Evolutionary conservation across 1,284 basidiomycete genomes (phyloP).

Genomic region (Apiotrichum brassicae): DNA sequence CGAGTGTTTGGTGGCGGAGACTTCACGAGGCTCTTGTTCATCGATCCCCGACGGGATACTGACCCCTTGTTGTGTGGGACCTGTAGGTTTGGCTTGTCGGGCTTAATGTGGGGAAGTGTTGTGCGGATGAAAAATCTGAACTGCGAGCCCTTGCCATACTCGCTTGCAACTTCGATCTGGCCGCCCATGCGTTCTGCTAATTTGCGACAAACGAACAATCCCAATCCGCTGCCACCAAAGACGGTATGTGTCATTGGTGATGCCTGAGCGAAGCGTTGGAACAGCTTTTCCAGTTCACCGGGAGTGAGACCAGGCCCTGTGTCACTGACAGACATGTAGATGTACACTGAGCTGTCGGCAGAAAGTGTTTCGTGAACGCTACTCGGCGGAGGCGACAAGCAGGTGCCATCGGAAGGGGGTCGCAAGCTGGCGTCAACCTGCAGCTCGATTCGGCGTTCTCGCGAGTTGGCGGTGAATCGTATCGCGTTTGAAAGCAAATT

Average conservation of each 20-base stretch:
- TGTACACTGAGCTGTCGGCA: conserved; percentile 13
- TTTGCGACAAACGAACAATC: conserved; percentile 28
- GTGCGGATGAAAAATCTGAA: conserved; percentile 37
- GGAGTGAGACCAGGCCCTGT: conserved; percentile 27
- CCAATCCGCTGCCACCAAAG: conserved; percentile 31
- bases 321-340: conserved; percentile 21
- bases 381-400: conserved; percentile 8
- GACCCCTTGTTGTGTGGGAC: no score
- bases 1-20: neutral
- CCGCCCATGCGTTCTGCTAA: conserved; percentile 28
- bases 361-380: neutral
- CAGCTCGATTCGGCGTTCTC: conserved; percentile 4
- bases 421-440: conserved; percentile 18
- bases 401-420: conserved; percentile 14
- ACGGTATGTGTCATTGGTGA: conserved; percentile 23
- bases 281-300: conserved; percentile 22
- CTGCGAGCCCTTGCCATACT: conserved; percentile 42
- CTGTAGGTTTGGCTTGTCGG: no score
- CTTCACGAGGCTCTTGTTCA: neutral
- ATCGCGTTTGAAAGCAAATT: conserved; percentile 30
- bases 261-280: conserved; percentile 29
- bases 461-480: conserved; percentile 18
- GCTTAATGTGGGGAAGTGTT: neutral
- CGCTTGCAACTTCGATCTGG: conserved; percentile 23
- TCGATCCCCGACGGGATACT: neutral